Evolutionary conservation across 2,329 filamentous ascomycete species (phyloP), one percentile per base, ranked within the genome.

Genomic region (Pseudogymnoascus sp.): DNA sequence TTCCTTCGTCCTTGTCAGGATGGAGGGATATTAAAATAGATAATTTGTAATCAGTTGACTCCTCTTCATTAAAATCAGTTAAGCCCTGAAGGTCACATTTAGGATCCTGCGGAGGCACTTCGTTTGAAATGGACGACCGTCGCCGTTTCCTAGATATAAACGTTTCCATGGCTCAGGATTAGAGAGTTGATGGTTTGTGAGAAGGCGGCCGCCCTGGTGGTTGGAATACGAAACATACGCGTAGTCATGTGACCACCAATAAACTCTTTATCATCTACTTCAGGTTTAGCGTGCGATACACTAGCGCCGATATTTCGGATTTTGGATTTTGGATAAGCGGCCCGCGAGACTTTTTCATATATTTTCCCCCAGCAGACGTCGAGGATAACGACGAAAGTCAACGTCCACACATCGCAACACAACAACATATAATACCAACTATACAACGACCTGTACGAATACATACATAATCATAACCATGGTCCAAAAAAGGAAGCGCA

Each of bases 21-120:
- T 92, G 83, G 0, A 97, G 77, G 0, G 95, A 97, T 1, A 88
- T 83, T 2, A 99, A 78, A 1, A 96, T 79, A 1, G 92, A 92
- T 12, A 99, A 77, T 72, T 97, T 97, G 69, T 96, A 80, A 67
- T 97, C 95, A 0, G 95, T 99, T 1, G 89, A 87, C 57, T 96
- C 90, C 14, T 92, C 85, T 14, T 86, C 83, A n/a, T 74, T 72
- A 6, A 51, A 51, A 51, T 51, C 45, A 51, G 45, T n/a, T 51
- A n/a, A 29, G 45, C 23, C 26, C 6, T 29, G 45, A n/a, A 51
- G 12, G 14, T 29, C 23, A 23, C 45, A 26, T 16, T 51, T 51
- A 10, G 45, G 6, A 51, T 51, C 45, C 23, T n/a, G 21, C n/a
- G 23, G 45, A 29, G 6, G 21, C 45, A 51, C 45, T 51, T 29